Evolutionary conservation across 2,329 filamentous ascomycete species (phyloP).

Genomic region (Aspergillus flavus): DNA sequence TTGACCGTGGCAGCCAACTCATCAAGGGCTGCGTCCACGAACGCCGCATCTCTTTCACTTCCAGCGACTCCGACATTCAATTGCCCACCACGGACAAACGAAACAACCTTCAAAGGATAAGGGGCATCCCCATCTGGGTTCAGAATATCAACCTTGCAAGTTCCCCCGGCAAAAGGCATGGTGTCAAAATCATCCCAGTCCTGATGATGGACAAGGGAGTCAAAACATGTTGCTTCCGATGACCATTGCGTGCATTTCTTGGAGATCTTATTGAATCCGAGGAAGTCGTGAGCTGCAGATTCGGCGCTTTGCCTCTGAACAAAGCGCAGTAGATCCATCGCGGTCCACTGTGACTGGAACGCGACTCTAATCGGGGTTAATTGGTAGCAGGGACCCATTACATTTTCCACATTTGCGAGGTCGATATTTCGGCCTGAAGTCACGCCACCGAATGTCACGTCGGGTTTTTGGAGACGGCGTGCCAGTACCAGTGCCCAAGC

Average conservation of each 20-base stretch:
- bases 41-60: conserved; percentile 52
- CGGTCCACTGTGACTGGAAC: conserved; percentile 54
- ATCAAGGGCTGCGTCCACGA: conserved; percentile 55
- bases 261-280: conserved; percentile 55
- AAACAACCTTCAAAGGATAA: conserved; percentile 36
- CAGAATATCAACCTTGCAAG: conserved; percentile 57
- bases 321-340: conserved; percentile 50
- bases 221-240: conserved; percentile 49
- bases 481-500: conserved; percentile 65
- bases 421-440: conserved; percentile 64
- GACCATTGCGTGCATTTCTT: conserved; percentile 51
- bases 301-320: conserved; percentile 58
- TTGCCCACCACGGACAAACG: conserved; percentile 60
- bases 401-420: conserved; percentile 53
- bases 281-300: conserved; percentile 55
- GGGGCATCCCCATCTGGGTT: conserved; percentile 59
- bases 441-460: conserved; percentile 66
- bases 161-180: conserved; percentile 37
- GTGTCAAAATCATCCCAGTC: conserved; percentile 64
- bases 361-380: conserved; percentile 60
- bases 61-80: conserved; percentile 60
- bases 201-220: conserved; percentile 60
- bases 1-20: conserved; percentile 51
- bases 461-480: conserved; percentile 49
- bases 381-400: conserved; percentile 62